Evolutionary conservation across 2,329 filamentous ascomycete genomes (phyloP), one percentile per base, ranked within the genome.

Genomic region (Epicoccum sorghinum): DNA sequence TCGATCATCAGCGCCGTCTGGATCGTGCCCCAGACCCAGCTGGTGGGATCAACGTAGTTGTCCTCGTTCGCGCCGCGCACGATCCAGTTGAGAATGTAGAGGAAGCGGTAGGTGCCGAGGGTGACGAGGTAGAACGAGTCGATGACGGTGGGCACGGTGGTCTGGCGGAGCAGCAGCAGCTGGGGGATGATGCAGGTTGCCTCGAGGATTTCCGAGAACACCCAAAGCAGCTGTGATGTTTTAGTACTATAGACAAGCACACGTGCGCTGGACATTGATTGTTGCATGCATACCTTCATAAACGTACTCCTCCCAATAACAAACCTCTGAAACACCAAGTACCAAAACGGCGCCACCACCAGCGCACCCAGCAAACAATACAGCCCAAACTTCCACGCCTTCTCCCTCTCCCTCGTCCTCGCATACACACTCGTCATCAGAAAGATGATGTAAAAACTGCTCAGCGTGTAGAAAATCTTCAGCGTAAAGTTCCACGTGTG

Each of bases 31-130:
- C 96, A 97, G 57, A 96, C 84, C 70, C 95, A 85, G 7, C 90
- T 88, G 8, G 93, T 85, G 3, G 86, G 82, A 65, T 93, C 88
- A 57, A 87, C 86, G 59, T 81, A 78, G 37, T 78, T 73, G 0
- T 83, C 27, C 43, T 80, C 78, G 8, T 81, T 79, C 66, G 89
- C 86, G 54, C 81, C 82, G 29, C 90, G 86, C 57, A 85, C 78
- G 64, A 97, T 88, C 93, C 93, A 98, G 75, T 96, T 97, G 42
- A 96, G 75, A 57, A 96, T 88, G 77, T 98, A 97, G 58, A 97
- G 85, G 43, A 82, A 90, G 52, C 93, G 90, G 78, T 97, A 98
- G 10, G 88, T 88, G 32, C 93, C 93, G 1, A 97, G 84, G 0
- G 91, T 87, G 44, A 95, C 80, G 50, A 98, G 89, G 76, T 98